Evolutionary conservation across 345 rosid genomes (phyloP).

Genomic region (Melaleuca quinquenervia): DNA sequence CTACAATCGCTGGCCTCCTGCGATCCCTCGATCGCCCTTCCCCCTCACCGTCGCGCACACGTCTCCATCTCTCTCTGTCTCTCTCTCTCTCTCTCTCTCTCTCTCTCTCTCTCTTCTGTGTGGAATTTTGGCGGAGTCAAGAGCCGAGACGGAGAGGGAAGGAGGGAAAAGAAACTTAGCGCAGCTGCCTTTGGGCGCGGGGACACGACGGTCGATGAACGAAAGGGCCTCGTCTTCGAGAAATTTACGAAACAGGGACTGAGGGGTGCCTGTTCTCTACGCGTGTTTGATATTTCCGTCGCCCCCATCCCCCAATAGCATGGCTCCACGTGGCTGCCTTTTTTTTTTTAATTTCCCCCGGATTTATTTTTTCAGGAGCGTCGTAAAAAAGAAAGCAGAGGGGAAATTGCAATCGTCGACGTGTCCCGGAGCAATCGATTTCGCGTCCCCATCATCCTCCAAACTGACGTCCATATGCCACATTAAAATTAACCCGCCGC

Average conservation of each 20-base stretch:
- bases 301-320: neutral
- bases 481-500: neutral
- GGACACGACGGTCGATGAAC: neutral
- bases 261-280: neutral
- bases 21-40: neutral
- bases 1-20: neutral
- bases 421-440: neutral
- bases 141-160: neutral
- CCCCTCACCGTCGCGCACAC: neutral
- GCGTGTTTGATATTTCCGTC: neutral
- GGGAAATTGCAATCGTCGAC: neutral
- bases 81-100: neutral
- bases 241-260: neutral
- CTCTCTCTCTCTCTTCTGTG: neutral
- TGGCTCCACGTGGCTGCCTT: neutral
- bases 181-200: neutral
- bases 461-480: neutral
- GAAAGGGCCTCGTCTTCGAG: neutral
- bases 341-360: neutral
- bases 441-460: neutral
- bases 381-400: neutral
- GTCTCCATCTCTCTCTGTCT: neutral
- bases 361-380: neutral
- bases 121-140: neutral
- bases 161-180: conserved; percentile 23